Evolutionary conservation across 768 basidiomycete genomes (phyloP), one percentile per base, ranked within the genome.

Genomic region (Termitomyces eurrhizus): DNA sequence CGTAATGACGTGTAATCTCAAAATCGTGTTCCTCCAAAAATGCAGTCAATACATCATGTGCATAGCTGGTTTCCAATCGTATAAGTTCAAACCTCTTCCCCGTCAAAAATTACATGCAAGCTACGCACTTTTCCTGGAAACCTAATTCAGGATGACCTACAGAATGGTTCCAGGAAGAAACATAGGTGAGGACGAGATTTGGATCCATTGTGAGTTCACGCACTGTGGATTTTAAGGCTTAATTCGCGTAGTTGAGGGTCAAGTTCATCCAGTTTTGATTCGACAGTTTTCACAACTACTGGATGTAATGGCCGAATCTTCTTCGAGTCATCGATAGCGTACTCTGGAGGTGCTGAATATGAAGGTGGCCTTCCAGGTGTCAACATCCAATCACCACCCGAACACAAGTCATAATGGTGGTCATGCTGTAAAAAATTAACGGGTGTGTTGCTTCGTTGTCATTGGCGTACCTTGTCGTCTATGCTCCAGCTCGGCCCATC

Each of bases 151-250:
- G 89, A 65, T 88, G 83, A 56, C 70, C 89, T 90, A 60, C 51
- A 42, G 58, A 64, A 57, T 57, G 35, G 42, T 62, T 52, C 55
- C 56, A 48, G 49, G 55, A 52, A 39, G 42, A 21, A n/a, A 44
- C 16, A 24, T 8, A 36, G 24, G 29, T 54, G 18, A 50, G 54
- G 24, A 49, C 29, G 18, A 44, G 0, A 51, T n/a, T 21, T 4
- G 36, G 7, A 54, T 39, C 16, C 2, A 48, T 26, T 24, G 32
- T 26, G 41, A 3, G 13, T 44, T 39, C 51, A 62, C 81, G 62
- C 68, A 92, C 91, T 80, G 67, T 91, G 90, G 39, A 93, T 90
- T 33, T 83, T 75, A 62, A 90, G 69, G 67, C 90, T 92, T 44
- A 93, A 73, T 26, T 80, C 69, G 29, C 89, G 82, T 44, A 93